phyloP scores from a whole-genome alignment of 176 grass and related monocot species.

The Eleusine coracana region DNA sequence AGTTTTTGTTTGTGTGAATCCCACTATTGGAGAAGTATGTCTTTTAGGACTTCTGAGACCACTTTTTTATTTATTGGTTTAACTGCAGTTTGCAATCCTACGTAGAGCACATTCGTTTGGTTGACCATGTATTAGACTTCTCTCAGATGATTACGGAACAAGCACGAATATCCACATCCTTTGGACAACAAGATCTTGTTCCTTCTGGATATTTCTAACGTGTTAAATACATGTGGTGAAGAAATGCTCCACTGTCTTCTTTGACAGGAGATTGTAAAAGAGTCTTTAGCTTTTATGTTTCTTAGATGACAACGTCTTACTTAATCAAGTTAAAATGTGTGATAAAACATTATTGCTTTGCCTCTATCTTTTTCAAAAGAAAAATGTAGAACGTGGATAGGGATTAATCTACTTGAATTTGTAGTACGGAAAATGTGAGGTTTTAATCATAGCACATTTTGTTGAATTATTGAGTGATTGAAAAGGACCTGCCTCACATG shows the following conservation, averaged over 20 bases:
- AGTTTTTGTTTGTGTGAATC: background rate
- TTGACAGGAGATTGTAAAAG: background rate
- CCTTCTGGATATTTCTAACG: constrained; percentile 15
- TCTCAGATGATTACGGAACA: background rate
- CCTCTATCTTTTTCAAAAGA: background rate
- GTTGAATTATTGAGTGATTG: constrained; percentile 30
- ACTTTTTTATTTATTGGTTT: background rate
- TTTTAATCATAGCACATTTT: constrained; percentile 33
- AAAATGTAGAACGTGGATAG: constrained; percentile 1
- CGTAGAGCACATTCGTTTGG: background rate
- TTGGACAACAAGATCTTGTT: constrained; percentile 5
- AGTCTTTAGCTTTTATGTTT: background rate
- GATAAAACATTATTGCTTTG: background rate
- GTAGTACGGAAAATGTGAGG: background rate
- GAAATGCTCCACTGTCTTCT: background rate
- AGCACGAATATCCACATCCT: background rate
- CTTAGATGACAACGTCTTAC: background rate
- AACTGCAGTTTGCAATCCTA: background rate
- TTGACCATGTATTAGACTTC: background rate
- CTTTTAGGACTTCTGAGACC: background rate
- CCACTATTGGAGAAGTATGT: background rate
- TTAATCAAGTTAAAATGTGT: constrained; percentile 1
- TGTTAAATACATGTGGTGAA: constrained; percentile 13
- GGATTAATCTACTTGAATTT: constrained; percentile 9
- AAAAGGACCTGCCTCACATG: constrained; percentile 40